Conservation (phyloP, 2,329 filamentous ascomycete genomes). For the Bipolaris cookei region DNA sequence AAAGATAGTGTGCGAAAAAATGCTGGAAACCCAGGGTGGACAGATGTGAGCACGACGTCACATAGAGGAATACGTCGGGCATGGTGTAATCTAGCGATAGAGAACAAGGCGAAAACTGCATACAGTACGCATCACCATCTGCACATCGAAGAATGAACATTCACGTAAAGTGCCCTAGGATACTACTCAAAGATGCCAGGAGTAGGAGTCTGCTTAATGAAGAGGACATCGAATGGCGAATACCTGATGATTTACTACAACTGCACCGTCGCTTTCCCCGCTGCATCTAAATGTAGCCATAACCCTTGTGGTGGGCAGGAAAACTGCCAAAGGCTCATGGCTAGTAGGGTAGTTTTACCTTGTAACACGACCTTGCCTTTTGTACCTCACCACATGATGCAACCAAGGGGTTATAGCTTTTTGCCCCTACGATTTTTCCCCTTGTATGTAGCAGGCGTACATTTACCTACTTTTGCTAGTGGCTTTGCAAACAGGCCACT, state of each 20-base stretch:
- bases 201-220: slow-evolving; percentile 4
- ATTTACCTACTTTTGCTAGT: not conserved
- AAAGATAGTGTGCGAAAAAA: slow-evolving; percentile 3
- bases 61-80: not conserved
- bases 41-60: not conserved
- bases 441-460: not conserved
- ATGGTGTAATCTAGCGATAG: slow-evolving; percentile 3
- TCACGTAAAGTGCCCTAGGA: not conserved
- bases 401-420: not conserved
- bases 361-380: not conserved
- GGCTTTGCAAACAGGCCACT: not conserved
- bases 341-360: not conserved
- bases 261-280: not conserved
- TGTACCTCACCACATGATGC: not conserved
- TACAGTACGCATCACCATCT: not conserved
- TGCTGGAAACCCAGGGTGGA: slow-evolving; percentile 1
- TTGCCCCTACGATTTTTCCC: not conserved
- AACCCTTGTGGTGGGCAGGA: not conserved
- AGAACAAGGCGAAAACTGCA: not conserved
- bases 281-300: slow-evolving; percentile 1
- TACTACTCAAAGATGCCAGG: slow-evolving; percentile 1
- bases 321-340: not conserved
- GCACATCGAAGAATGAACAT: not conserved
- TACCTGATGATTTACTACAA: slow-evolving; percentile 3
- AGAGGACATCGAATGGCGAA: not conserved